Evolutionary conservation across 177 flowering plant genomes (phyloP).

Genomic region (Vitis hybrid): DNA sequence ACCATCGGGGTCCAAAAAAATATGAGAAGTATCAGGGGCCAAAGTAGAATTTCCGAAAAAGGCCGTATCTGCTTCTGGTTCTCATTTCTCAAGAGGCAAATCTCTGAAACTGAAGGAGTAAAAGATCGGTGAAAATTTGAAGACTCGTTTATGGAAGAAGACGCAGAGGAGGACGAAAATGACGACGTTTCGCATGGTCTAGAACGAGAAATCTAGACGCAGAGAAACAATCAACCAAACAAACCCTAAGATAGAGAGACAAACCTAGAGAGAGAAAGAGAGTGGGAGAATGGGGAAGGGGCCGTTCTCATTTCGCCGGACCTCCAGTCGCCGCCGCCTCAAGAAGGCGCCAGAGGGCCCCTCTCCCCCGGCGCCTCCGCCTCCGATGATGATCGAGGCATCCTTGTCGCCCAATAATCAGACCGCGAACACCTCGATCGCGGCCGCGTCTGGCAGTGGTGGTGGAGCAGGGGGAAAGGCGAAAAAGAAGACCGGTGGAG

Average conservation of each 20-base stretch:
- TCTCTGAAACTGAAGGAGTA: no score
- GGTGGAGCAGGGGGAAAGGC: constrained; percentile 28
- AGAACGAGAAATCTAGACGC: neutral
- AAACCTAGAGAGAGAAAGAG: neutral
- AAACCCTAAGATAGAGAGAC: neutral
- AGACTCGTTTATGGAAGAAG: constrained; percentile 16
- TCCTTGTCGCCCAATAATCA: constrained; percentile 9
- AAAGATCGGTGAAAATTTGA: no score
- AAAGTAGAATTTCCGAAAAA: no score
- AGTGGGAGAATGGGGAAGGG: constrained; percentile 30
- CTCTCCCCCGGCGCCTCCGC: neutral
- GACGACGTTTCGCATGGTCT: neutral
- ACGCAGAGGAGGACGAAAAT: constrained; percentile 8
- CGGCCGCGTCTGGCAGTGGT: neutral
- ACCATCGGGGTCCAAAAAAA: no score
- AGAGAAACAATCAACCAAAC: neutral
- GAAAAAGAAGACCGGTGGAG: constrained; percentile 84
- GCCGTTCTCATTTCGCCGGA: constrained; percentile 23
- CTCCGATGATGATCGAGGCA: neutral
- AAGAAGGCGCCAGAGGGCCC: constrained; percentile 1
- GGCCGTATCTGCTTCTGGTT: no score
- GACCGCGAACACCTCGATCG: neutral
- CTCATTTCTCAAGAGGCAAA: neutral
- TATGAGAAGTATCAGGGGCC: no score
- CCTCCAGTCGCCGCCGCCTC: constrained; percentile 14